Evolutionary conservation across 2,329 filamentous ascomycete genomes (phyloP), one percentile per base, ranked within the genome.

Genomic region (Calonectria pseudoturangicola): DNA sequence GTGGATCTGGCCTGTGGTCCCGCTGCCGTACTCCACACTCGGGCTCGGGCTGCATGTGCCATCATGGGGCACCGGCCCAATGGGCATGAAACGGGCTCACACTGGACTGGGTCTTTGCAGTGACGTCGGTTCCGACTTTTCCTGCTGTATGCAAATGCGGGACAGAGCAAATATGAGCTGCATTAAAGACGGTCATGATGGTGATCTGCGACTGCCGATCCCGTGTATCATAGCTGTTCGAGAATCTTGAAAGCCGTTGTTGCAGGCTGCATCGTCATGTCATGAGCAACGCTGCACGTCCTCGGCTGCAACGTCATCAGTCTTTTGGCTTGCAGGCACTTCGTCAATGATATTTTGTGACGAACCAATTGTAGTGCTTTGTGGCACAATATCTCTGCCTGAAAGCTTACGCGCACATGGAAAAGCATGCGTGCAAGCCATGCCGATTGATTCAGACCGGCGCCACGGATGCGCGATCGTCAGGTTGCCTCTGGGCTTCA

Each of bases 401-500:
- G 68, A 56, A 65, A 43, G 60, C 58, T 66, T 64, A 56, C 68
- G 48, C 48, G 33, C 27, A 41, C 33, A 60, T 60, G 33, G 54
- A 41, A 60, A 15, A 12, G 33, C 54, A 60, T 60, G 54, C 16
- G 36, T 60, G 33, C 13, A 43, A 7, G 25, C 58, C 25, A 63
- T 63, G 58, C 54, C 48, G 66, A 68, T 51, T 64, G 69, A 67
- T 51, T 72, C 54, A 70, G 43, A 25, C 41, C 47, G 63, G 74
- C 73, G 77, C 70, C 73, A 79, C 74, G 73, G 30, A 45, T 63
- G 60, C 62, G 73, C 74, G 73, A 77, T 79, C 77, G 68, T 73
- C 73, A 75, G 71, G 74, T 62, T 70, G 54, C 73, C 36, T 71
- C 27, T 65, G 66, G 51, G 66, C 50, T 41, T 47, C 54, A 36